Percentiles rank a stretch among this genome's conserved stretches.
Conservation (phyloP, 2,329 filamentous ascomycete genomes). For the Bretziella fagacearum region DNA sequence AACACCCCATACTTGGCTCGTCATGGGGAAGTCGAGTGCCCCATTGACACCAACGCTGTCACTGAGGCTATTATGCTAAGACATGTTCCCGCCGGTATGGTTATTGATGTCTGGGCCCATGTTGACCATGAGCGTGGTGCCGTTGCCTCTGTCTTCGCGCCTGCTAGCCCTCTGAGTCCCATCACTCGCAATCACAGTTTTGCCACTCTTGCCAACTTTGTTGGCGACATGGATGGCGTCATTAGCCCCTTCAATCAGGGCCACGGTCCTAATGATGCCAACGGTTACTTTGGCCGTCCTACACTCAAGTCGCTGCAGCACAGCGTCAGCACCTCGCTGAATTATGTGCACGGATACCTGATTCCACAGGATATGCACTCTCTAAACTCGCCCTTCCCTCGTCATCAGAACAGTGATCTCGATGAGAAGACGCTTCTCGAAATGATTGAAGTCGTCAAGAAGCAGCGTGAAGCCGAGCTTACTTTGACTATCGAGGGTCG, state of each 20-base stretch:
- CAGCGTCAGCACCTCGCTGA: conserved; percentile 9
- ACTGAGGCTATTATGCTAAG: conserved; percentile 17
- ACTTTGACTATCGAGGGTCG: conserved; percentile 21
- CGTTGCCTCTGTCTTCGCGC: conserved; percentile 10
- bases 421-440: conserved; percentile 23
- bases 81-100: conserved; percentile 4
- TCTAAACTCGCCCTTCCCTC: conserved; percentile 22
- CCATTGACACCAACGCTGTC: conserved; percentile 22
- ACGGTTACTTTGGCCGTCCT: conserved; percentile 10
- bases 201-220: neutral
- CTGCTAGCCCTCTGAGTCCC: conserved; percentile 1
- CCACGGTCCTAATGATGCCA: neutral
- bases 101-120: conserved; percentile 13
- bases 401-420: conserved; percentile 18
- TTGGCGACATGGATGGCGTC: too few species aligned
- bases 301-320: conserved; percentile 7
- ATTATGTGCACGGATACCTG: conserved; percentile 21
- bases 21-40: conserved; percentile 35
- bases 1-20: conserved; percentile 26
- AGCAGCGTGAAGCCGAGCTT: conserved; percentile 17
- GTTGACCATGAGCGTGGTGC: conserved; percentile 12
- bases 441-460: conserved; percentile 18
- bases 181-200: neutral
- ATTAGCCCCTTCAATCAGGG: too few species aligned
- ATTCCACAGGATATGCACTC: conserved; percentile 24